Conservation (phyloP, 768 basidiomycete species). For the Chiua virens region DNA sequence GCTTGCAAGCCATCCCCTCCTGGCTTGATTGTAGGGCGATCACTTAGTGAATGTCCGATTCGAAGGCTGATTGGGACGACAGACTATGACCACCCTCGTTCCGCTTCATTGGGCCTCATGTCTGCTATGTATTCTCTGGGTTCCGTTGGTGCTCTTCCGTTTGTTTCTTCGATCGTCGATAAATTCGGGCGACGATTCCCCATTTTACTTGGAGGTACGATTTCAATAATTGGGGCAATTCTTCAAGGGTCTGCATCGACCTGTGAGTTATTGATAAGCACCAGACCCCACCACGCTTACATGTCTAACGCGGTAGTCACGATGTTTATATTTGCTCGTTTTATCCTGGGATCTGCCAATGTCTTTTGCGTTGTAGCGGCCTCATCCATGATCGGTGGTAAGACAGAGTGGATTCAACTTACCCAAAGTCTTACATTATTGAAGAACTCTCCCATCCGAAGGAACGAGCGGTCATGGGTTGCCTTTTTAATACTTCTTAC, state of each 20-base stretch:
- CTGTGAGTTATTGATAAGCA: slow-evolving; percentile 1
- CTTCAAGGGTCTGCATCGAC: slow-evolving; percentile 16
- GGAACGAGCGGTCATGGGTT: slow-evolving; percentile 16
- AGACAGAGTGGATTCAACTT: background rate
- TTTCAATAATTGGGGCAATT: slow-evolving; percentile 11
- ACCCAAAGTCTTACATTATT: background rate
- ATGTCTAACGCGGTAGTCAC: background rate
- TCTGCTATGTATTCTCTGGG: slow-evolving; percentile 63
- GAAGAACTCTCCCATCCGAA: slow-evolving; percentile 24
- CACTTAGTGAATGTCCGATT: background rate
- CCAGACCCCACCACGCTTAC: background rate
- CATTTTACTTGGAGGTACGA: slow-evolving; percentile 11
- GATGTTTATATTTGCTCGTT: slow-evolving; percentile 17
- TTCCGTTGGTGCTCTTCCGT: slow-evolving; percentile 51
- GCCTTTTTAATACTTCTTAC: slow-evolving; percentile 9
- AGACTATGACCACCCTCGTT: slow-evolving; percentile 58
- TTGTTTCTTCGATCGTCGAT: slow-evolving; percentile 20
- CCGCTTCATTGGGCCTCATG: slow-evolving; percentile 55
- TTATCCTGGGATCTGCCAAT: slow-evolving; percentile 15
- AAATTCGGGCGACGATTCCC: slow-evolving; percentile 14
- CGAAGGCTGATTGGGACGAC: background rate
- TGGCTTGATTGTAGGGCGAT: slow-evolving; percentile 50
- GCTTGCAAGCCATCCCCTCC: slow-evolving; percentile 54
- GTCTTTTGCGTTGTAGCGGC: slow-evolving; percentile 17
- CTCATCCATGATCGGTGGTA: slow-evolving; percentile 23